Percentiles rank a stretch among this genome's conserved stretches.
Evolutionary conservation across 1,284 basidiomycete species (phyloP).

Genomic region (Sporisorium sorghi): DNA sequence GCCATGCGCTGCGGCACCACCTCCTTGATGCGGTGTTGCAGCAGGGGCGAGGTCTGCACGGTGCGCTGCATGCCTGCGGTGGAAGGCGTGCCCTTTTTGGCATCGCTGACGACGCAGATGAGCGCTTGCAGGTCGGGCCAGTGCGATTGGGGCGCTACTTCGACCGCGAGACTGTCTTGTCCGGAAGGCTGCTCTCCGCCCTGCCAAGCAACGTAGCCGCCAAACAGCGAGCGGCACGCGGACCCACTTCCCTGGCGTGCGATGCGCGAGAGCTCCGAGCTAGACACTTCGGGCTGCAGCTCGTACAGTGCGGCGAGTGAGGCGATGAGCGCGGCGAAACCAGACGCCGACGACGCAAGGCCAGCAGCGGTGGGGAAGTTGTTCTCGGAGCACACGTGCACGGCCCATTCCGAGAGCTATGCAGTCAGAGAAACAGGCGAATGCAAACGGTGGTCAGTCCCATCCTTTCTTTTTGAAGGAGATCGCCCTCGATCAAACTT

Average conservation of each 20-base stretch:
- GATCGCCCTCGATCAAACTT: conserved; percentile 15
- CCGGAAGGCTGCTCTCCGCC: conserved; percentile 80
- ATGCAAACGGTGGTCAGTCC: not conserved
- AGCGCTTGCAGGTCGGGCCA: conserved; percentile 89
- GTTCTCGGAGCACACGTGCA: conserved; percentile 89
- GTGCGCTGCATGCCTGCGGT: conserved; percentile 98
- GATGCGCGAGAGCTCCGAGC: conserved; percentile 85
- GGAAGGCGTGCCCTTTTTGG: conserved; percentile 95
- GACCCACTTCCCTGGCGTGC: conserved; percentile 97
- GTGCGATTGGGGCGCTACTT: conserved; percentile 78
- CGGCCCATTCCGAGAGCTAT: conserved; percentile 60
- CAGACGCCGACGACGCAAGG: conserved; percentile 94
- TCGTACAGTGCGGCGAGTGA: conserved; percentile 88
- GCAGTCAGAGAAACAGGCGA: not conserved
- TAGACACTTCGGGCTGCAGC: conserved; percentile 75
- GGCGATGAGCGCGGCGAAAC: conserved; percentile 92
- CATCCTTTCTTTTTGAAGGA: not conserved
- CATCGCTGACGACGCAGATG: conserved; percentile 95
- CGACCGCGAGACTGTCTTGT: conserved; percentile 85
- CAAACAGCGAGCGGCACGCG: conserved; percentile 95
- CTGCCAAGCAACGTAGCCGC: conserved; percentile 97
- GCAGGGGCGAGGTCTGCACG: conserved; percentile 87
- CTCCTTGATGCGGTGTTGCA: conserved; percentile 87
- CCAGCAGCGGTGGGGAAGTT: conserved; percentile 99
- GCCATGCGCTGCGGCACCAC: conserved; percentile 91